These are phyloP conservation scores for Coemansia sp. DNA, from an alignment of 192 early-diverging fungal species.

Conservation along the genomic window DNA sequence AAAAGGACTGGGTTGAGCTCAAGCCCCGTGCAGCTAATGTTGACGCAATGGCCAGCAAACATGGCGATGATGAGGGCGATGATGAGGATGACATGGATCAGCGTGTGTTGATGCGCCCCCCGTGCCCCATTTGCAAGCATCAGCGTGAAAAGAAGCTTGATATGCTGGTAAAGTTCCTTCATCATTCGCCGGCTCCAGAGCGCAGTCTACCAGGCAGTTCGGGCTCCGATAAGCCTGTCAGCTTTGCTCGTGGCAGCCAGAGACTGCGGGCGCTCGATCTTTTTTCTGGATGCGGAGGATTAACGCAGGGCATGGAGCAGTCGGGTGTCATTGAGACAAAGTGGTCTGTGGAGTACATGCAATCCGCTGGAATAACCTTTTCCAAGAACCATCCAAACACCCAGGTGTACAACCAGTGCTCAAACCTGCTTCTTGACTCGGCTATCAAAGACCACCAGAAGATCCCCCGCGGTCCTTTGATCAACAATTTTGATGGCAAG, in stretches of 20 bases:
- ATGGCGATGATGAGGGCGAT: not conserved
- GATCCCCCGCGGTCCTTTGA: slow-evolving; percentile 25
- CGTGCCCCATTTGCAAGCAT: slow-evolving; percentile 35
- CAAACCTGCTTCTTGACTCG: slow-evolving; percentile 62
- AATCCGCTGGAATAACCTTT: slow-evolving; percentile 62
- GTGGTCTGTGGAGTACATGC: slow-evolving; percentile 65
- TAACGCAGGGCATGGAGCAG: slow-evolving; percentile 64
- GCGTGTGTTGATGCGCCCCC: slow-evolving; percentile 23
- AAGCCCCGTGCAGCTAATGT: slow-evolving; percentile 13
- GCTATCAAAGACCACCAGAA: slow-evolving; percentile 59
- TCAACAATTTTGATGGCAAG: slow-evolving; percentile 44
- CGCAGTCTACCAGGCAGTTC: not conserved
- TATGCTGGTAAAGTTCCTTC: slow-evolving; percentile 19
- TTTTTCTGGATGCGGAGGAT: slow-evolving; percentile 71
- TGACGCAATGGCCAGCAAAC: not conserved
- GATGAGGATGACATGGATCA: slow-evolving; percentile 13
- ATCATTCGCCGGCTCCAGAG: slow-evolving; percentile 7
- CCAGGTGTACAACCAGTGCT: slow-evolving; percentile 62
- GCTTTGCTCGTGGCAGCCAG: slow-evolving; percentile 33
- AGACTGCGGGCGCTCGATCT: slow-evolving; percentile 63
- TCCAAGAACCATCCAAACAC: slow-evolving; percentile 63
- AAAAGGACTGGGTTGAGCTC: slow-evolving; percentile 24
- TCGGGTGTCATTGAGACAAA: slow-evolving; percentile 60
- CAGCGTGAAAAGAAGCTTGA: slow-evolving; percentile 21
- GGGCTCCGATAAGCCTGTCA: not conserved